A percentile compares a stretch with the other conserved stretches of the same genome.
Evolutionary conservation across 2,329 filamentous ascomycete species (phyloP).

Genomic region (Pseudonectria buxi): DNA sequence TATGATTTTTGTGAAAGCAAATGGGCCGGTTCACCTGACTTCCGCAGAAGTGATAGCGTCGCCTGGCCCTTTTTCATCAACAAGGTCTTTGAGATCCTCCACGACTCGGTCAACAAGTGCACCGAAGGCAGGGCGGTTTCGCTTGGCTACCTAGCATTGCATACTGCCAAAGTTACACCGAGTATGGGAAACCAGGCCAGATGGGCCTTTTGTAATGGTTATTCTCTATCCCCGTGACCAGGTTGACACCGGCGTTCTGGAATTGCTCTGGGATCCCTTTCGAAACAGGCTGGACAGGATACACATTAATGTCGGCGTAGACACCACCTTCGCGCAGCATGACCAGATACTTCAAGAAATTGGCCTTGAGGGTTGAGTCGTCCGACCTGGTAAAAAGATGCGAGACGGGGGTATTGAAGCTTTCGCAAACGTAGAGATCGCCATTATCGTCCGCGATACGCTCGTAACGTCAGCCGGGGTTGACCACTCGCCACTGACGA

Average conservation of each 20-base stretch:
- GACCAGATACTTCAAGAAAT: constrained; percentile 55
- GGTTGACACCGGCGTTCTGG: constrained; percentile 47
- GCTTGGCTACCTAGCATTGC: constrained; percentile 68
- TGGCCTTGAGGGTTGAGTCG: constrained; percentile 47
- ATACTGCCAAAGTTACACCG: constrained; percentile 70
- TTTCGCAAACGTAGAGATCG: constrained; percentile 47
- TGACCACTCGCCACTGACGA: constrained; percentile 16
- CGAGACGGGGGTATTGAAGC: constrained; percentile 54
- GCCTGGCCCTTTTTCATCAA: constrained; percentile 10
- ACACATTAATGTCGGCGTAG: constrained; percentile 63
- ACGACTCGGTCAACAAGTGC: constrained; percentile 61
- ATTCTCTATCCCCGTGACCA: constrained; percentile 66
- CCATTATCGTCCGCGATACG: constrained; percentile 22
- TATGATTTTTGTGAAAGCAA: constrained; percentile 25
- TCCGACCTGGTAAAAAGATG: constrained; percentile 42
- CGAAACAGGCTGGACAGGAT: constrained; percentile 55
- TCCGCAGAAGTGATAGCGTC: constrained; percentile 20
- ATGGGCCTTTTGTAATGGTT: constrained; percentile 37
- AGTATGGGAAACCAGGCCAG: constrained; percentile 56
- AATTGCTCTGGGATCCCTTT: constrained; percentile 54
- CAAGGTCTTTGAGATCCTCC: constrained; percentile 19
- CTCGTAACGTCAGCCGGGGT: constrained; percentile 23
- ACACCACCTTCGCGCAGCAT: constrained; percentile 64
- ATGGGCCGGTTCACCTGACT: constrained; percentile 25
- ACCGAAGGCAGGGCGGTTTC: constrained; percentile 60